These are phyloP conservation scores for Venturia nashicola DNA, from an alignment of 2,329 filamentous ascomycete species.

Conservation along the genomic window DNA sequence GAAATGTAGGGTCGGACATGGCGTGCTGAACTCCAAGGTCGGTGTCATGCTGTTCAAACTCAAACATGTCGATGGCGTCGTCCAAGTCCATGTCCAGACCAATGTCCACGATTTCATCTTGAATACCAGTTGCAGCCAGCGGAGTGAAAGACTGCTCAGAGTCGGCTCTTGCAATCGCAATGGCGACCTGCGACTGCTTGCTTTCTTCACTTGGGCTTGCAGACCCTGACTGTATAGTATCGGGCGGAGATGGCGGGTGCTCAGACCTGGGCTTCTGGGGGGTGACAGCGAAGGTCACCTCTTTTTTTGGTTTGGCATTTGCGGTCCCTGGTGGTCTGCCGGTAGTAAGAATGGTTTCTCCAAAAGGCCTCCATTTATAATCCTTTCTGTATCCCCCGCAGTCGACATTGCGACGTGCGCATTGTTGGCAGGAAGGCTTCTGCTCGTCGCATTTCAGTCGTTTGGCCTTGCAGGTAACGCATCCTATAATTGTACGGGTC, in stretches of 20 bases:
- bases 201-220: not conserved
- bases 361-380: conserved; percentile 63
- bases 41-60: not conserved
- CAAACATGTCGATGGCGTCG: not conserved
- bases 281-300: conserved; percentile 16
- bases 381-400: conserved; percentile 65
- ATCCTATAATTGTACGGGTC: conserved; percentile 36
- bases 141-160: not conserved
- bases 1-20: not conserved
- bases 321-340: conserved; percentile 28
- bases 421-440: conserved; percentile 56
- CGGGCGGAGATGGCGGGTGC: not conserved
- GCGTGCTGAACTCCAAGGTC: not conserved
- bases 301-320: conserved; percentile 26
- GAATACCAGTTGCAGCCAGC: not conserved
- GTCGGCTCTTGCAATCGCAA: not conserved
- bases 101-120: not conserved
- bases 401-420: conserved; percentile 48
- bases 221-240: not conserved
- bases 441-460: conserved; percentile 63
- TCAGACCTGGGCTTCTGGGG: not conserved
- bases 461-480: conserved; percentile 62
- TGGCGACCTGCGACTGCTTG: not conserved
- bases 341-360: conserved; percentile 44
- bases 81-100: not conserved